Evolutionary conservation across 768 basidiomycete genomes (phyloP).

Genomic region (Rhodocollybia butyracea): DNA sequence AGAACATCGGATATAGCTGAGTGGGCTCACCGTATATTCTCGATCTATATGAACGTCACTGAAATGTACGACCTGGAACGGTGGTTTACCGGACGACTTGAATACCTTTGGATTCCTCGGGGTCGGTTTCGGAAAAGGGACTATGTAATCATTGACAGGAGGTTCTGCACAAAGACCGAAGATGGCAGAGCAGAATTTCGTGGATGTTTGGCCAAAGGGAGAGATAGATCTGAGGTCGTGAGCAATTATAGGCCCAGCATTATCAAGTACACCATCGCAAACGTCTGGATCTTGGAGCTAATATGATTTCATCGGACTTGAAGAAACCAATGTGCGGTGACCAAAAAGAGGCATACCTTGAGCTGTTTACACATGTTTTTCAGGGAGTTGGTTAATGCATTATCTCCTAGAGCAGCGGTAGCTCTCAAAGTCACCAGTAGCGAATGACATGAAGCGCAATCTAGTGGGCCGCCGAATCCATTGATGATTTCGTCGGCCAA

Average conservation of each 20-base stretch:
- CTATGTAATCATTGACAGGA: slow-evolving; percentile 37
- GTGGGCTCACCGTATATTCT: slow-evolving; percentile 40
- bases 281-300: slow-evolving; percentile 57
- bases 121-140: slow-evolving; percentile 42
- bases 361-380: slow-evolving; percentile 41
- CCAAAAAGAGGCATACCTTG: slow-evolving; percentile 24
- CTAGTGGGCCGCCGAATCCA: slow-evolving; percentile 41
- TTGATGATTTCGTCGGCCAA: slow-evolving; percentile 28
- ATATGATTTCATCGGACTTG: background rate
- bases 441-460: slow-evolving; percentile 50
- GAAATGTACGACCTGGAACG: slow-evolving; percentile 58
- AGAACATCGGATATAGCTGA: background rate
- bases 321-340: background rate
- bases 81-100: slow-evolving; percentile 33
- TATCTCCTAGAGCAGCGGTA: slow-evolving; percentile 47
- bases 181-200: slow-evolving; percentile 51
- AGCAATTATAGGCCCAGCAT: slow-evolving; percentile 57
- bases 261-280: slow-evolving; percentile 46
- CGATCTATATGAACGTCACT: slow-evolving; percentile 64
- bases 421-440: slow-evolving; percentile 43
- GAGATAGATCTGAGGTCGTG: slow-evolving; percentile 51
- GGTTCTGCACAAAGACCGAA: slow-evolving; percentile 54
- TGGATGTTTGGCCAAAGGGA: slow-evolving; percentile 42
- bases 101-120: slow-evolving; percentile 33
- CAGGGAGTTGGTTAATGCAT: slow-evolving; percentile 39